A percentile compares a stretch with the other conserved stretches of the same genome.
phyloP scores from a whole-genome alignment of 768 basidiomycete genomes.

The Coprinellus aureogranulatus region DNA sequence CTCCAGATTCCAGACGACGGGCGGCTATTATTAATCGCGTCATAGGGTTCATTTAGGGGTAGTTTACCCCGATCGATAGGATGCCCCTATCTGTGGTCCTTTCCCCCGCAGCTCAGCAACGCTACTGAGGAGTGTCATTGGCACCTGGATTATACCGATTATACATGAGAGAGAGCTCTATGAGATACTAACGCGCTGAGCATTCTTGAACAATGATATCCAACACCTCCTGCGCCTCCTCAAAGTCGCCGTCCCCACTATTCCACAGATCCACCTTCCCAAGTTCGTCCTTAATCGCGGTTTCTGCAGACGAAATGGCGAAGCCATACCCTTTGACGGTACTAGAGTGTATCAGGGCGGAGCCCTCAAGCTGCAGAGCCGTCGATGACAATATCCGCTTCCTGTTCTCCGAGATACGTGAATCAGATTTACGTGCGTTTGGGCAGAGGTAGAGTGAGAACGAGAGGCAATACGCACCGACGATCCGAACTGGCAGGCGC shows the following conservation, averaged over 20 bases:
- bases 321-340: constrained; percentile 32
- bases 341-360: constrained; percentile 7
- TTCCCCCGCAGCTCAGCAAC: no score
- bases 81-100: no score
- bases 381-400: constrained; percentile 36
- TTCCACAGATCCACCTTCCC: constrained; percentile 22
- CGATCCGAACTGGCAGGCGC: not conserved
- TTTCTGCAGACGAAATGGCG: constrained; percentile 31
- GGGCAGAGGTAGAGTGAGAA: not conserved
- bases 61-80: no score
- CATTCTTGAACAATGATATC: constrained; percentile 28
- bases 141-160: no score
- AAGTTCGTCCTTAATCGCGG: constrained; percentile 32
- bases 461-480: not conserved
- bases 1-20: no score
- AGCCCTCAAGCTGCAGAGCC: constrained; percentile 41
- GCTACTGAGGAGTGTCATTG: no score
- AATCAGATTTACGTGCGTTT: no score
- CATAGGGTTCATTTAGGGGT: no score
- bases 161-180: no score
- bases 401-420: no score
- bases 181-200: no score
- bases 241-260: constrained; percentile 27
- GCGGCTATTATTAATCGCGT: no score
- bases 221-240: constrained; percentile 39